phyloP scores from a whole-genome alignment of 768 basidiomycete species.

The Sistotremastrum niveocremeum region DNA sequence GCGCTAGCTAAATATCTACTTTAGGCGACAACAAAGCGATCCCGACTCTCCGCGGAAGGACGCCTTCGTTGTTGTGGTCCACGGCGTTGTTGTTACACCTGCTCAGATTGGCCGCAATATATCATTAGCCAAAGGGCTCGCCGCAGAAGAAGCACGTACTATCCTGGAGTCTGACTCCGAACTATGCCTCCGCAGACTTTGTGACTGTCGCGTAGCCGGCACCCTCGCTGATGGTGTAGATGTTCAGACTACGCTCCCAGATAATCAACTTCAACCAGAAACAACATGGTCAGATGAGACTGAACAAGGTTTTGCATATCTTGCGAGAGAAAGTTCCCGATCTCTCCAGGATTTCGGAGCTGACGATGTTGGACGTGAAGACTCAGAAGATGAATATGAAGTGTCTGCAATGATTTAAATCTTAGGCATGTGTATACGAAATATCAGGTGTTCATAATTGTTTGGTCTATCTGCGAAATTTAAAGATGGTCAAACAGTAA shows the following conservation, averaged over 20 bases:
- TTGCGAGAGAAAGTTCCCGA: conserved; percentile 18
- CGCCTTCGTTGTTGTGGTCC: conserved; percentile 44
- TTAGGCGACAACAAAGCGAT: conserved; percentile 32
- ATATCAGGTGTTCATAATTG: no score
- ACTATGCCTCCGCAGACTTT: conserved; percentile 29
- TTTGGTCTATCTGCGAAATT: no score
- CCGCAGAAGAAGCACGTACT: conserved; percentile 46
- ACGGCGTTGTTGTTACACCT: conserved; percentile 40
- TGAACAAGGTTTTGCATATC: conserved; percentile 34
- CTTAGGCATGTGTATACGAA: no score
- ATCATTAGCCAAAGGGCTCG: conserved; percentile 53
- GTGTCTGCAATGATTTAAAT: no score
- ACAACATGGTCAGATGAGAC: conserved; percentile 29
- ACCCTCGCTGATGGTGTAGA: conserved; percentile 5
- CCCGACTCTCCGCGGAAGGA: conserved; percentile 31
- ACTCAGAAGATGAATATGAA: no score
- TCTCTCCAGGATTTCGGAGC: no score
- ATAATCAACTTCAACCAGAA: conserved; percentile 9
- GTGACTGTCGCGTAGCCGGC: conserved; percentile 20
- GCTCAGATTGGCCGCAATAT: conserved; percentile 47
- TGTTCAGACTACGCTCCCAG: conserved; percentile 7
- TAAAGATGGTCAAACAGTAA: no score
- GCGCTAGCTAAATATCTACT: neutral
- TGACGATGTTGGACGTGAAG: no score
- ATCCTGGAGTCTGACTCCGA: conserved; percentile 36